Base-by-base conservation (phyloP, 768 basidiomycete species). In the Serendipita vermifera region DNA sequence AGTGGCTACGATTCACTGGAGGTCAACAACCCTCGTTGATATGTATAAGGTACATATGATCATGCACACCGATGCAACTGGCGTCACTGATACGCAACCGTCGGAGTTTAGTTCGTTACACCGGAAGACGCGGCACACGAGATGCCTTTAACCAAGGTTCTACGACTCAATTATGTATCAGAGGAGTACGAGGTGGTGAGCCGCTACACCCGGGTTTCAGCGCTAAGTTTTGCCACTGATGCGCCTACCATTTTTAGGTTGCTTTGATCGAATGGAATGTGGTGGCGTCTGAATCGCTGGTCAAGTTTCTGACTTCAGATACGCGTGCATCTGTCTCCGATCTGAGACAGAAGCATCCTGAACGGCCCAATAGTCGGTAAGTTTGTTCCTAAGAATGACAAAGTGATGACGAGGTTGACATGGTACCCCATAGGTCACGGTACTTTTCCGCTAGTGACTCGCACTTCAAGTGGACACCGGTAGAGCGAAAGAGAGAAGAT, bases 41-140 rank as follows among this genome's bases (percentile, higher is more conserved):
- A 51, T 51, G 46, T 51, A 51, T 51, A 51, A 31, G 32, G 46
- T 51, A 27, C 46, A 31, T 29, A 31, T 22, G n/a, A n/a, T 51
- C 24, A 31, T 22, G 26, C 46, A 22, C 20, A 20, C 46, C 46
- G 22, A 51, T 15, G 46, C 24, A 51, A 31, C 29, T 51, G 46
- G 29, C 24, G n/a, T 20, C 46, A 51, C 46, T 51, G 46, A 51
- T 51, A n/a, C n/a, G 26, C 22, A 22, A 51, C 32, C 7, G 32
- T 51, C 46, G 46, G 46, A 27, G 24, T 43, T 43, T 51, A 51
- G 46, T 51, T 51, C 46, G 29, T 27, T 29, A 22, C 46, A 51
- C 46, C 46, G 46, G 46, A 51, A 22, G 46, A 27, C 46, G 46
- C 46, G 46, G 46, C 46, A 22, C 26, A 51, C 46, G 46, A 51